These are phyloP conservation scores for Liquidambar formosana DNA, from an alignment of 164 flowering plant genomes.

Conservation along the genomic window DNA sequence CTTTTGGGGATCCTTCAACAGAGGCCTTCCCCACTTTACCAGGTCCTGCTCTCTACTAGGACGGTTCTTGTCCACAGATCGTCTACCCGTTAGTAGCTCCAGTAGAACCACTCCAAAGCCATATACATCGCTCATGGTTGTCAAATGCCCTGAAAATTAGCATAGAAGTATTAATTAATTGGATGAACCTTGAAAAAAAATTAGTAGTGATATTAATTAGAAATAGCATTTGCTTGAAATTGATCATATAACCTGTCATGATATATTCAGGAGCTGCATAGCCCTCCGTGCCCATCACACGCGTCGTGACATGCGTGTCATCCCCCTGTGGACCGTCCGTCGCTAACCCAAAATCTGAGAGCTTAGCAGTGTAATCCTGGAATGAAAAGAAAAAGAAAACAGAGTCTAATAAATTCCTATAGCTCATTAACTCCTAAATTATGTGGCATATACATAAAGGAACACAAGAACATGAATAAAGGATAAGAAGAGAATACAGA, in stretches of 20 bases:
- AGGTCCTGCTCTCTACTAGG: conserved; percentile 57
- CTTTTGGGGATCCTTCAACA: conserved; percentile 53
- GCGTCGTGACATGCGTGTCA: conserved; percentile 65
- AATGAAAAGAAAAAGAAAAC: conserved; percentile 9
- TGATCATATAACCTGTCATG: conserved; percentile 49
- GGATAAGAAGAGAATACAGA: conserved; percentile 39
- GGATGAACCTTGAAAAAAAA: not conserved
- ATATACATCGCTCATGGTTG: conserved; percentile 83
- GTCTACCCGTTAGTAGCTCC: conserved; percentile 74
- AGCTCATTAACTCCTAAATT: not conserved
- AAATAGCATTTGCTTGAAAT: not conserved
- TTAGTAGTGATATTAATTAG: too few relatives aligned
- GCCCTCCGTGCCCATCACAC: conserved; percentile 91
- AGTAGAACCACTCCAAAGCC: conserved; percentile 87
- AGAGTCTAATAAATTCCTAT: too few relatives aligned
- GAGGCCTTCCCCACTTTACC: conserved; percentile 71
- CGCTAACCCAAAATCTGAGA: conserved; percentile 92
- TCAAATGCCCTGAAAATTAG: conserved; percentile 71
- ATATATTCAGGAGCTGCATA: conserved; percentile 93
- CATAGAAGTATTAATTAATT: not conserved
- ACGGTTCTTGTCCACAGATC: conserved; percentile 63
- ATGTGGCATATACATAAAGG: too few relatives aligned
- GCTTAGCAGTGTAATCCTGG: conserved; percentile 76
- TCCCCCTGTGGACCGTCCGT: conserved; percentile 84
- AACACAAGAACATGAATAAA: not conserved